Base-by-base conservation (phyloP, 2,329 filamentous ascomycete genomes). In the Xylariales sp. region DNA sequence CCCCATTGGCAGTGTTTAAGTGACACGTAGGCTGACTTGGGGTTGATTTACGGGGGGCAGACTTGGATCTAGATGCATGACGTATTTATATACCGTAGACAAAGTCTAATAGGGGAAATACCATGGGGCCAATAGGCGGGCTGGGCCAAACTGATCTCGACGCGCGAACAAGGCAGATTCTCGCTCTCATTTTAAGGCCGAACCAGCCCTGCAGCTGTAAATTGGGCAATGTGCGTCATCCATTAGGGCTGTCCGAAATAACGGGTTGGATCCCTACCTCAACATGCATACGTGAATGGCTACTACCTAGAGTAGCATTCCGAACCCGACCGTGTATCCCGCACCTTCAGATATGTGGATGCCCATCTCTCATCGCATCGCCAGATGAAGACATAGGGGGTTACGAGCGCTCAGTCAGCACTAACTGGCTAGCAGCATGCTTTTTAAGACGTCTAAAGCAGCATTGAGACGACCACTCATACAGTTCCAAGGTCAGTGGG, bases 401-500 rank as follows among this genome's bases (percentile, higher is more conserved):
- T 23, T 8, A 56, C 52, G 41, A 30, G 32, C 16, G n/a, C 30
- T 18, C 39, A 41, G 39, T 41, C 32, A 36, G 34, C 23, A 10
- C 34, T 18, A n/a, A 52, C 32, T 10, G 34, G 23, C 50, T 10
- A 60, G 39, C 39, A 52, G 10, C 36, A 65, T 68, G 62, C 41
- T 65, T 61, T 53, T 58, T 57, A 68, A 68, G 57, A 45, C 41
- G 8, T 48, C 49, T n/a, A 58, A 30, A 16, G 12, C 62, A 34
- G 52, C 57, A 58, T 36, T 53, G 23, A 53, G 14, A 49, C 52
- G 39, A 23, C 46, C 48, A 18, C 39, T 53, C 32, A 5, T 43
- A 23, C 54, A 18, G n/a, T 41, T 43, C 23, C 54, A 23, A 58
- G 50, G 54, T 3, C 62, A 59, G 36, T 41, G 55, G 48, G 16